A percentile compares a stretch with the other conserved stretches of the same genome.
Conservation (phyloP, 2,329 filamentous ascomycete species). For the Tolypocladium paradoxum region DNA sequence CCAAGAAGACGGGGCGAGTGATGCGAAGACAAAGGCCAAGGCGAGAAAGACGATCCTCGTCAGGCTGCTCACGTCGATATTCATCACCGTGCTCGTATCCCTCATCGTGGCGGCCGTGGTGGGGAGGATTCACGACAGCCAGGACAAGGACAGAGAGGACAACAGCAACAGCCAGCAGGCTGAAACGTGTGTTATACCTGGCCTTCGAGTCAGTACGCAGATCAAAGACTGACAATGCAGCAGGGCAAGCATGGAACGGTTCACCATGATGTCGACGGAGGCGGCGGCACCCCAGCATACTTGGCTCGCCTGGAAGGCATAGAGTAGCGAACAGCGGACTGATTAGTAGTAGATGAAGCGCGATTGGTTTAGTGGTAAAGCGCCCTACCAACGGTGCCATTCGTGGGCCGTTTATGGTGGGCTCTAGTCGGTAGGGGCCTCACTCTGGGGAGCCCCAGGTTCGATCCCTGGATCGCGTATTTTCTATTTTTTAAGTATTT, state of each 20-base stretch:
- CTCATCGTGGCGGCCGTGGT: slow-evolving; percentile 14
- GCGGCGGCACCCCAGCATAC: no score
- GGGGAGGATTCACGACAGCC: slow-evolving; percentile 8
- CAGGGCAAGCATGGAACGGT: slow-evolving; percentile 3
- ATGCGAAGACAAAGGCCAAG: slow-evolving; percentile 5
- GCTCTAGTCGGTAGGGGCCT: no score
- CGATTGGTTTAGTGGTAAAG: no score
- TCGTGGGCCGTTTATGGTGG: no score
- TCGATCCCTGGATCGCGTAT: no score
- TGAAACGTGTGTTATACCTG: not conserved
- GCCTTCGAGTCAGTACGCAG: no score
- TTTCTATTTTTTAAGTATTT: no score
- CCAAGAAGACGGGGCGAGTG: slow-evolving; percentile 2
- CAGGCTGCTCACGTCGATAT: slow-evolving; percentile 11
- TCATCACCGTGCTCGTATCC: slow-evolving; percentile 12
- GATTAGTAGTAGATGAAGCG: no score
- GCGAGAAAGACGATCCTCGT: slow-evolving; percentile 9
- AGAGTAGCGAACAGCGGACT: no score
- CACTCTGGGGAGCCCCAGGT: no score
- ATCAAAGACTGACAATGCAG: not conserved
- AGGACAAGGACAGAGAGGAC: not conserved
- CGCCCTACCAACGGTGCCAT: no score
- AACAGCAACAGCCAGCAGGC: not conserved
- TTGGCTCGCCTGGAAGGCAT: no score
- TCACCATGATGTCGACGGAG: slow-evolving; percentile 3